Conservation (phyloP, 2,329 filamentous ascomycete genomes). For the Sporothrix protearum region DNA sequence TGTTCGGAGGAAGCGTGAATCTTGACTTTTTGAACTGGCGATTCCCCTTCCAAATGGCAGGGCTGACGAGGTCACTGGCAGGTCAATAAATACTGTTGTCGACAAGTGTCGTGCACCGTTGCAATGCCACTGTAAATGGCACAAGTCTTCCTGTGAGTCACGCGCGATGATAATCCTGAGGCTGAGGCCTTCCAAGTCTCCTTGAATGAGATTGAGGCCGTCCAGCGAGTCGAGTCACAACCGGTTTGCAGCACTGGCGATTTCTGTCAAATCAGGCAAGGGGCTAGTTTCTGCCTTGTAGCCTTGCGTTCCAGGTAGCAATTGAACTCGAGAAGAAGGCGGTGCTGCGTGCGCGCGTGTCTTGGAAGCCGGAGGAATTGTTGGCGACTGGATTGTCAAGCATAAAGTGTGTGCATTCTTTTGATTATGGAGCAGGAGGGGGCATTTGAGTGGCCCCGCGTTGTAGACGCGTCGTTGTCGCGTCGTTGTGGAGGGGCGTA, state of each 20-base stretch:
- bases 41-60: background rate
- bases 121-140: background rate
- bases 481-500: conserved; percentile 16
- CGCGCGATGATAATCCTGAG: background rate
- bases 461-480: conserved; percentile 24
- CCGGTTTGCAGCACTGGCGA: background rate
- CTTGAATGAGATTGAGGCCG: conserved; percentile 1
- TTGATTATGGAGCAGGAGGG: conserved; percentile 3
- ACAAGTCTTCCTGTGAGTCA: conserved; percentile 8
- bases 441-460: conserved; percentile 1
- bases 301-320: conserved; percentile 8
- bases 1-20: conserved; percentile 15
- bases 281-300: conserved; percentile 15
- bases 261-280: background rate
- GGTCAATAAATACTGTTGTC: background rate
- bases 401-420: conserved; percentile 20
- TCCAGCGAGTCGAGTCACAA: conserved; percentile 9
- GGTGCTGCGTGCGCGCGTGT: conserved; percentile 8
- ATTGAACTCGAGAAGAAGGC: background rate
- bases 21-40: background rate
- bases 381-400: conserved; percentile 11
- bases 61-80: background rate
- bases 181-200: background rate
- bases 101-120: background rate
- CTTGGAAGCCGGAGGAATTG: background rate